Evolutionary conservation across 163 green algal species (phyloP).

Genomic region (Volvox carteri): DNA sequence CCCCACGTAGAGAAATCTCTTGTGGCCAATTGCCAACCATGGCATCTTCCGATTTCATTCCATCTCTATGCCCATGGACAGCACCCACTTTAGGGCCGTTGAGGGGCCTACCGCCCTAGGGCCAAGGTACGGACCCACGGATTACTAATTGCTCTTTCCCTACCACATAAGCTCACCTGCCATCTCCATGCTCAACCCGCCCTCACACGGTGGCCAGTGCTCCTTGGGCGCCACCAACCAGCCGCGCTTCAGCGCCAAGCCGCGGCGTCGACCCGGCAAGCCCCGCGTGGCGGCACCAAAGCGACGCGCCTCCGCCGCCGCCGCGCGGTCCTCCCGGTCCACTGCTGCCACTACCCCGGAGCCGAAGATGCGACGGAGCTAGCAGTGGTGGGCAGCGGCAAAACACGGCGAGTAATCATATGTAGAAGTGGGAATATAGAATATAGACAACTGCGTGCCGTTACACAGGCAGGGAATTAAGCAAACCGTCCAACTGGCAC

Average conservation of each 20-base stretch:
- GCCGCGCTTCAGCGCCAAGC: conserved; percentile 60
- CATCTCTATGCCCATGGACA: no score
- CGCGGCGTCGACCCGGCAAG: conserved; percentile 31
- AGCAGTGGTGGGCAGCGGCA: not conserved
- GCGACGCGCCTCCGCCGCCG: conserved; percentile 54
- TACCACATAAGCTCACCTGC: no score
- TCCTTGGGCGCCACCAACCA: conserved; percentile 77
- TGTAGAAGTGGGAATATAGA: not conserved
- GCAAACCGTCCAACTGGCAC: no score
- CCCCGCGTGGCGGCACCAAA: conserved; percentile 1
- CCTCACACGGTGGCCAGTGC: conserved; percentile 77
- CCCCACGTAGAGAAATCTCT: no score
- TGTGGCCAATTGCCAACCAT: no score
- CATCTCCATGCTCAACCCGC: conserved; percentile 77
- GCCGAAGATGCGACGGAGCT: conserved; percentile 80
- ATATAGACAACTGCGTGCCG: not conserved
- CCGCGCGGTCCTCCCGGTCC: conserved; percentile 63
- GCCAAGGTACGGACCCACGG: no score
- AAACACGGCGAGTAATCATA: not conserved
- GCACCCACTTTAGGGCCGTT: no score
- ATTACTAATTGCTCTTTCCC: no score
- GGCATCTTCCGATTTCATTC: no score
- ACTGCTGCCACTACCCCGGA: conserved; percentile 71
- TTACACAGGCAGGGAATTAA: no score
- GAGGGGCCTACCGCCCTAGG: no score